Evolutionary conservation across 768 basidiomycete species (phyloP).

Genomic region (Phlebiopsis flavidoalba): DNA sequence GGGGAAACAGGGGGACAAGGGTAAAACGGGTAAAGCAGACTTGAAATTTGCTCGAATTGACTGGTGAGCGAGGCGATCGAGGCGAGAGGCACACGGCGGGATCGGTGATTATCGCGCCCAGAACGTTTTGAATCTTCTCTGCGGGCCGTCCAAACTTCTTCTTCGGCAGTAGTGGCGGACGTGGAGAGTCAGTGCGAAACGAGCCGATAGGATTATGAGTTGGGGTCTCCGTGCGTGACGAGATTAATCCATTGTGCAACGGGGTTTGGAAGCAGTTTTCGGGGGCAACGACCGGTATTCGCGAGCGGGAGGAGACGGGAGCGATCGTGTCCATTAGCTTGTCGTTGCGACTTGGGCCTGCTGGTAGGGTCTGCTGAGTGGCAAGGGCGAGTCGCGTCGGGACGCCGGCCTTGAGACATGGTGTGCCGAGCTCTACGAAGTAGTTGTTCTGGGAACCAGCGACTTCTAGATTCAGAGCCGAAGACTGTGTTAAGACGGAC

Average conservation of each 20-base stretch:
- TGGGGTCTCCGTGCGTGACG: background rate
- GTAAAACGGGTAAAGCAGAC: too few species aligned
- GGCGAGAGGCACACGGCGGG: constrained; percentile 28
- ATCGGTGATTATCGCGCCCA: constrained; percentile 39
- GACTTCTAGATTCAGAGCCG: background rate
- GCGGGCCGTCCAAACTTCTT: constrained; percentile 31
- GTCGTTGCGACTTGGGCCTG: background rate
- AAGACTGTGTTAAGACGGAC: background rate
- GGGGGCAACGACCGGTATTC: constrained; percentile 5
- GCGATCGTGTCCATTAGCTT: background rate
- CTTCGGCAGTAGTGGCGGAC: constrained; percentile 15
- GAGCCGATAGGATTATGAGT: too few species aligned
- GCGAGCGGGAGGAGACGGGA: constrained; percentile 1
- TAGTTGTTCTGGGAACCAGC: background rate
- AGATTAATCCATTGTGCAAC: too few species aligned
- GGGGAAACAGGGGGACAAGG: too few species aligned
- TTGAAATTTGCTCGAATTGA: constrained; percentile 42
- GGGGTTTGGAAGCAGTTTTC: constrained; percentile 7
- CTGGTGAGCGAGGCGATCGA: constrained; percentile 34
- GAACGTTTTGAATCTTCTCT: constrained; percentile 39
- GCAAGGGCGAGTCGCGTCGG: background rate
- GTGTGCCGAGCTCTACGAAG: constrained; percentile 10
- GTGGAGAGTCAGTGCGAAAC: constrained; percentile 2
- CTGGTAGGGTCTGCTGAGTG: constrained; percentile 6
- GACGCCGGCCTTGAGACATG: constrained; percentile 6